phyloP scores from a whole-genome alignment of 345 rosid species.

The Eucalyptus sp. region DNA sequence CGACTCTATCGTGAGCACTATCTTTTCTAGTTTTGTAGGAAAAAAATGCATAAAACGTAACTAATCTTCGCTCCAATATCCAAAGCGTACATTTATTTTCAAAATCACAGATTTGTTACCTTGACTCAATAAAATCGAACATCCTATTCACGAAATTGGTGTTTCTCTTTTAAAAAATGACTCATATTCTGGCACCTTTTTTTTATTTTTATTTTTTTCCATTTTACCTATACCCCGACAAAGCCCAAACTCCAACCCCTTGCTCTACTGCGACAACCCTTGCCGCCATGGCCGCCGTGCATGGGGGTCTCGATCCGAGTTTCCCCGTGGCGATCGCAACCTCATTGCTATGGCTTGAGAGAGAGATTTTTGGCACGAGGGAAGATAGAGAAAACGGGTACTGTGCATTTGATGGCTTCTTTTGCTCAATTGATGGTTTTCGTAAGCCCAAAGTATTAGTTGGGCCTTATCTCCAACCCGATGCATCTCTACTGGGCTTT shows the following conservation, averaged over 20 bases:
- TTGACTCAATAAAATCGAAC: neutral
- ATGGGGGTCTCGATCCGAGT: neutral
- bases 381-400: neutral
- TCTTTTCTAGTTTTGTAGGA: neutral
- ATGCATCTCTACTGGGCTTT: neutral
- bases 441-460: neutral
- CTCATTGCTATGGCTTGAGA: neutral
- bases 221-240: neutral
- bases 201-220: neutral
- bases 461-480: neutral
- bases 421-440: neutral
- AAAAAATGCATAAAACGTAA: neutral
- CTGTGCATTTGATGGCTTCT: neutral
- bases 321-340: neutral
- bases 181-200: neutral
- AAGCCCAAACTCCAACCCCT: neutral
- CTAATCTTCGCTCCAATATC: neutral
- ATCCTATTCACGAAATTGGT: neutral
- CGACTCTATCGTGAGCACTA: neutral
- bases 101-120: neutral
- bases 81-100: neutral
- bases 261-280: neutral
- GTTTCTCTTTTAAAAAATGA: neutral
- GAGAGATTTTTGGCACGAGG: neutral
- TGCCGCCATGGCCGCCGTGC: neutral